Conservation (phyloP, 1,284 basidiomycete species). For the Cryptococcus neoformans region DNA sequence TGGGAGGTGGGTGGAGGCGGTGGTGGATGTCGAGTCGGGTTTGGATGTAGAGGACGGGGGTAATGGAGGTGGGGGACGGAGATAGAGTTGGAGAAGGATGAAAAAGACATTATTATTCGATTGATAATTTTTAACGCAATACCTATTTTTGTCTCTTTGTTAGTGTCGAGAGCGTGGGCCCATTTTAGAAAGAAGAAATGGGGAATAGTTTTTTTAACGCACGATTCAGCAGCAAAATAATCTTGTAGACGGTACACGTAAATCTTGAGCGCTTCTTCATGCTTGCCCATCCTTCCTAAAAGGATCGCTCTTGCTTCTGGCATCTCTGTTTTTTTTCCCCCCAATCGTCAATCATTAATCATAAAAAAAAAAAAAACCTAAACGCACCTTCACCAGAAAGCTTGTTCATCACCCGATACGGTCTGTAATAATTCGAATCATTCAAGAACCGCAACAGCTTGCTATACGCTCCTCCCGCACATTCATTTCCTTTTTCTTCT, state of each 20-base stretch:
- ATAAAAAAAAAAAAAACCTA: not conserved
- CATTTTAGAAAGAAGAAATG: no score
- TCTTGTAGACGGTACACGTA: slow-evolving; percentile 85
- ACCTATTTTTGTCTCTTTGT: no score
- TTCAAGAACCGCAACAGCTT: slow-evolving; percentile 77
- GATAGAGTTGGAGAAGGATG: slow-evolving; percentile 80
- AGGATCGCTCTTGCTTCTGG: slow-evolving; percentile 86
- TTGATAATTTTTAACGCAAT: slow-evolving; percentile 77
- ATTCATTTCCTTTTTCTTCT: no score
- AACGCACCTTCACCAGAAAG: slow-evolving; percentile 68
- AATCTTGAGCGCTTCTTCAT: slow-evolving; percentile 87
- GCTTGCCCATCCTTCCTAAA: slow-evolving; percentile 81
- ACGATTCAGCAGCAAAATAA: slow-evolving; percentile 84
- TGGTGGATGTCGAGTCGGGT: not conserved
- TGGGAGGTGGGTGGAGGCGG: slow-evolving; percentile 63
- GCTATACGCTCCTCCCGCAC: slow-evolving; percentile 54
- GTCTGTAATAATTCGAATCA: slow-evolving; percentile 65
- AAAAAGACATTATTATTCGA: slow-evolving; percentile 69
- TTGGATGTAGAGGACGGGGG: not conserved
- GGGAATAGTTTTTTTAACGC: slow-evolving; percentile 34
- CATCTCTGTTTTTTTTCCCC: slow-evolving; percentile 62
- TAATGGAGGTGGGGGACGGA: slow-evolving; percentile 56
- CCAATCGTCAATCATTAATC: not conserved
- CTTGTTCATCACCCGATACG: slow-evolving; percentile 73
- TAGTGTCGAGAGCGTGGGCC: not conserved